Evolutionary conservation across 495 filamentous ascomycete species (phyloP), one percentile per base, ranked within the genome.

Genomic region (Penicillium lividum): DNA sequence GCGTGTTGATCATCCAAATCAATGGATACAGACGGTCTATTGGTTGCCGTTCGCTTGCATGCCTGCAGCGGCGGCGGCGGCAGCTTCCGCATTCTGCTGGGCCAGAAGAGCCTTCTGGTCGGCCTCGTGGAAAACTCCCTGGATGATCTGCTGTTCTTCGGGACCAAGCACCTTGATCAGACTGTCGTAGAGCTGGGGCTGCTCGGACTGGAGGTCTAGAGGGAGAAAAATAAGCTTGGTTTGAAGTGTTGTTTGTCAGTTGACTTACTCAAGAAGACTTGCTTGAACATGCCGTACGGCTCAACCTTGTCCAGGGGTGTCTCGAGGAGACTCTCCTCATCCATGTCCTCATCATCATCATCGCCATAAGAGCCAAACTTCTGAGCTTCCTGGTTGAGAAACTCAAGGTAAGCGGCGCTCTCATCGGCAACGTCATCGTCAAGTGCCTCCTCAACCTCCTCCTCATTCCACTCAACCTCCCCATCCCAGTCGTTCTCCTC

Each of bases 241-340:
- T 25, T 36, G 33, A 27, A n/a, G 28, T 5, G n/a, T 31, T 5
- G 29, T 28, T 7, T 16, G 36, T 45, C 16, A 55, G 48, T 29
- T n/a, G 29, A 84, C 90, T 63, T 88, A 97, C 94, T 88, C 60
- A 95, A 63, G 56, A 98, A 76, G 16, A 89, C 85, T 58, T 83
- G 77, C 71, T 89, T 86, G 81, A 98, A 96, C 59, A 95, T 74
- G 61, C 84, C 81, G 71, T 98, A 98, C 8, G 93, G 93, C 70
- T 98, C 95, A 53, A 98, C 80, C 72, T 91, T 91, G 74, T 98
- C 95, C 34, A 98, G 77, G 27, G 93, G 94, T 6, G 93, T 94
- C 71, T 98, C 94, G 10, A 98, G 84, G 52, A 97, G 77, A 51
- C 88, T 87, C 70, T 93, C 92, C 63, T 98, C 94, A 66, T 97